Percentiles rank a stretch among this genome's conserved stretches.
phyloP scores from a whole-genome alignment of 176 grass and related monocot species.

The Paspalum notatum region DNA sequence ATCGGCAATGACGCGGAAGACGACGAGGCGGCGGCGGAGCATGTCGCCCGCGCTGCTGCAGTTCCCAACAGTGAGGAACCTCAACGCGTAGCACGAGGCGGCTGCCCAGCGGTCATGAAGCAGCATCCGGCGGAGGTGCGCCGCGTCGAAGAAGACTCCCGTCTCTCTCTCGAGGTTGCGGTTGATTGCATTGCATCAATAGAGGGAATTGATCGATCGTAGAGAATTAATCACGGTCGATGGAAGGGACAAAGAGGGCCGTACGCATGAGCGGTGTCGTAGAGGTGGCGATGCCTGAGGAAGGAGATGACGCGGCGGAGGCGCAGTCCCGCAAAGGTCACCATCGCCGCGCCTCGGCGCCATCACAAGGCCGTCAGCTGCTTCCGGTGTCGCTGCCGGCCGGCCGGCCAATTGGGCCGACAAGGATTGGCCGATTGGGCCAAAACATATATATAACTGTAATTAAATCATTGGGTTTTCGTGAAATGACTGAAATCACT shows the following conservation, averaged over 20 bases:
- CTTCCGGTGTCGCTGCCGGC: too few species aligned
- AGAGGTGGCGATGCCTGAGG: neutral
- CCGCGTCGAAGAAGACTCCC: conserved; percentile 3
- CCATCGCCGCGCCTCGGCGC: neutral
- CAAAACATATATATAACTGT: too few species aligned
- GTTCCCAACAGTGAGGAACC: neutral
- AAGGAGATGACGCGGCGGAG: conserved; percentile 12
- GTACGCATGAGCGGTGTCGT: neutral
- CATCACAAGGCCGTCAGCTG: too few species aligned
- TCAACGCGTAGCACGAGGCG: neutral
- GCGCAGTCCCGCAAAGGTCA: neutral
- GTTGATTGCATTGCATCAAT: neutral
- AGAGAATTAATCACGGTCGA: too few species aligned
- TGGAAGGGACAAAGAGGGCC: neutral
- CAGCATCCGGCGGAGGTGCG: conserved; percentile 8
- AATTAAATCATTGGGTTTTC: too few species aligned
- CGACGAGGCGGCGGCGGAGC: neutral
- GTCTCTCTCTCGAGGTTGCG: neutral
- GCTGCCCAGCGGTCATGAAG: neutral
- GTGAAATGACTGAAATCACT: too few species aligned
- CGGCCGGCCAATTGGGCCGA: too few species aligned
- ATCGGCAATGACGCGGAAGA: neutral
- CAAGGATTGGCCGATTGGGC: too few species aligned
- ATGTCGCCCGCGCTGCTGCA: neutral
- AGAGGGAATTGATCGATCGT: neutral